Base-by-base conservation (phyloP, 768 basidiomycete species). In the Dacryopinax primogenitus region DNA sequence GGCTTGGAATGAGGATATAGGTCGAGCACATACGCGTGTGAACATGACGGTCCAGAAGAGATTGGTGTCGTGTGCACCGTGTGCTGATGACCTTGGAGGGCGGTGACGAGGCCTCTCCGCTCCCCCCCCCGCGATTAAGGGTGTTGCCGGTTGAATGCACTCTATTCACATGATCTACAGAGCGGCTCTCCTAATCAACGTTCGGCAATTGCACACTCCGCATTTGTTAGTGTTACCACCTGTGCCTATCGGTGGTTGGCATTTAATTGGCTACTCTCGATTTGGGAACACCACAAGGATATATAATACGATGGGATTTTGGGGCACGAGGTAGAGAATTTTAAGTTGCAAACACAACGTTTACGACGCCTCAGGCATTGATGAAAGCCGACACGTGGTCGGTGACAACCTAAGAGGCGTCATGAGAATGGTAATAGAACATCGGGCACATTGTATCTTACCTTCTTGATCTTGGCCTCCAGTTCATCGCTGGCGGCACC, bases 401-500 rank as follows among this genome's bases (percentile, higher is more conserved):
- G 78, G 91, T 89, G 26, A 92, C 90, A 70, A 86, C 67, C 68
- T 67, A 34, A 21, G 23, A 15, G 7, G n/a, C n/a, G 13, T 33
- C 2, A 51, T 33, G 9, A 23, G 32, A 58, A 41, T 28, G 7
- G 36, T 12, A 13, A 21, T 35, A 9, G 21, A 23, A 13, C 21
- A 41, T 41, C 12, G 12, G 66, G 66, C 45, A 62, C 39, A 39
- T 67, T 65, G 33, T 41, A 26, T 33, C 32, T 9, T 36, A 70
- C 87, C 82, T 87, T 90, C 89, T 93, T 95, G 77, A 94, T 95
- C 83, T 92, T 84, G 47, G 80, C 83, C 81, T 97, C 95, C 68
- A 96, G 83, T 73, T 93, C 92, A 67, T 87, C 84, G 65, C 90
- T 92, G 72, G 97, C 87, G 67, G 78, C 82, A 66, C 94, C 96